Base-by-base conservation (phyloP, 1,139 yeast genomes). In the Geotrichum histeridarum region DNA sequence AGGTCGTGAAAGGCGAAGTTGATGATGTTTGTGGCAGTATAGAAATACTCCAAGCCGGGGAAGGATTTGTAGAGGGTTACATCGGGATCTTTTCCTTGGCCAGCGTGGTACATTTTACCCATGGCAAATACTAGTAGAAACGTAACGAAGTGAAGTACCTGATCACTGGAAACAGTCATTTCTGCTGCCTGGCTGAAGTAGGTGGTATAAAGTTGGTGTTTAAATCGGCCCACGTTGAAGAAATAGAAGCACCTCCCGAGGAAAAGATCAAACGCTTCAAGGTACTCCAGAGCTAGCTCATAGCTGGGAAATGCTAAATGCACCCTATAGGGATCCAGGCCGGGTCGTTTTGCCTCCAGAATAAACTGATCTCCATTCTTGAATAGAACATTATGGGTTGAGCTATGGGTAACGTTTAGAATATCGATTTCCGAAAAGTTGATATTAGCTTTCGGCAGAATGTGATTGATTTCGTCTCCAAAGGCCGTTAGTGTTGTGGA, bases 241-340 rank as follows among this genome's bases (percentile, higher is more conserved):
- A 87, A 87, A 69, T 88, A 88, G 67, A 86, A 88, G 63, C 95
- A 86, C 0, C 93, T 94, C 65, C 86, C 93, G 62, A 87, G 84
- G 65, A 85, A 87, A 53, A 84, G 83, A 57, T 86, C 79, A 62
- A 87, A 87, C 0, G 89, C 83, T 63, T 85, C 93, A 12, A 86
- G 86, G 55, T 86, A 72, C 12, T 83, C 69, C 78, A 84, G 78
- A 11, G 95, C 93, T 63, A 85, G 84, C 1, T 89, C 82, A 61
- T 84, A 85, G 11, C 89, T 79, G 0, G 96, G 95, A 35, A 86
- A 71, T 0, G 86, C 78, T 64, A 85, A 80, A 12, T 11, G 6
- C 4, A 47, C 8, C 27, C 27, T 5, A 27, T 8, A 15, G 14
- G 37, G 8, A 31, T 31, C 42, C 9, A 14, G 14, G 8, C 41